These are phyloP conservation scores for Porogramme epimiltina DNA, from an alignment of 1,284 basidiomycete genomes.

Conservation along the genomic window DNA sequence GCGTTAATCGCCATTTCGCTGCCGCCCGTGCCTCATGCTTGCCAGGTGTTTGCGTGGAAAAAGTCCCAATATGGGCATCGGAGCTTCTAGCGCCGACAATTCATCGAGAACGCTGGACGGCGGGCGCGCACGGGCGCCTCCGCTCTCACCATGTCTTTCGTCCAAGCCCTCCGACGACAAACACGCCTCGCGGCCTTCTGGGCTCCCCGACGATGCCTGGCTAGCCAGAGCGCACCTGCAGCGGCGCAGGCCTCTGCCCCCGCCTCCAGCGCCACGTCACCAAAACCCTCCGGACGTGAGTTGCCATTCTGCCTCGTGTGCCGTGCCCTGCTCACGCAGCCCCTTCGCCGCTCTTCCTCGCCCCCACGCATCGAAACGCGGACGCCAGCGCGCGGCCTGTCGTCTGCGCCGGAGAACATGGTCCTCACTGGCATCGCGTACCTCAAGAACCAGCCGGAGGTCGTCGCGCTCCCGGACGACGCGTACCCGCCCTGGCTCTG, in stretches of 20 bases:
- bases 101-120: neutral
- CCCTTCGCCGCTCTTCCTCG: no score
- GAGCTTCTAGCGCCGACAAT: neutral
- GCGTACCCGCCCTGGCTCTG: conserved; percentile 92
- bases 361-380: neutral
- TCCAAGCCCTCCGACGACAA: conserved; percentile 29
- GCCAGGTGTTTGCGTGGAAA: neutral
- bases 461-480: conserved; percentile 80
- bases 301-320: no score
- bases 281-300: conserved; percentile 13
- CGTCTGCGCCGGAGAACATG: conserved; percentile 72
- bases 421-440: conserved; percentile 79
- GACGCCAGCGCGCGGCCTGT: conserved; percentile 28
- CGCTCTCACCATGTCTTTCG: conserved; percentile 28
- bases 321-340: no score
- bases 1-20: neutral
- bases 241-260: conserved; percentile 5
- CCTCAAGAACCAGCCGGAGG: conserved; percentile 80
- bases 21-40: neutral
- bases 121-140: conserved; percentile 4
- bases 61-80: neutral
- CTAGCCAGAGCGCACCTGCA: conserved; percentile 18
- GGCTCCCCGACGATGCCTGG: conserved; percentile 25
- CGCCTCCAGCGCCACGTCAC: neutral
- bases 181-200: conserved; percentile 24